Conservation (phyloP, 495 filamentous ascomycete genomes). For the Haplographium delicatum region DNA sequence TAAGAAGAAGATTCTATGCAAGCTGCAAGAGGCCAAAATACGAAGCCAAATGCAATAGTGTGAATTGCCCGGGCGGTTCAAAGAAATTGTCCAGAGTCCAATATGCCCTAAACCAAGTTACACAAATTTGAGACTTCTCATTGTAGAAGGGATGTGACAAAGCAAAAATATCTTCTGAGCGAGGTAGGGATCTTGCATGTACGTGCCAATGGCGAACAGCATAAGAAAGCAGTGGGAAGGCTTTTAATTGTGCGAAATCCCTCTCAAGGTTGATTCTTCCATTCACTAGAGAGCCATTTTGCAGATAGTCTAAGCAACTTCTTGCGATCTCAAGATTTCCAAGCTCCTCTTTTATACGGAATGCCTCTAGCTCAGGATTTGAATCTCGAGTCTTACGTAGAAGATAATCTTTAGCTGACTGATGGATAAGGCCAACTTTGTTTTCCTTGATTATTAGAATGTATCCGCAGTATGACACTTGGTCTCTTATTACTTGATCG, state of each 20-base stretch:
- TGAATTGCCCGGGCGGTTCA: constrained; percentile 22
- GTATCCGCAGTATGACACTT: constrained; percentile 22
- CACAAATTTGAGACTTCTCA: constrained; percentile 16
- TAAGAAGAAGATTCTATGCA: no score
- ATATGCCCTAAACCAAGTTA: constrained; percentile 15
- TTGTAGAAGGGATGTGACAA: constrained; percentile 24
- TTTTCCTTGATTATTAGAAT: constrained; percentile 26
- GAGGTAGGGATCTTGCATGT: not conserved
- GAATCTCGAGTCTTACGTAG: constrained; percentile 15
- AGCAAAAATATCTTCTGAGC: constrained; percentile 12
- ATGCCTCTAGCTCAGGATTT: constrained; percentile 18
- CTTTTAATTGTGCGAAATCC: constrained; percentile 3
- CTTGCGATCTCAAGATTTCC: constrained; percentile 12
- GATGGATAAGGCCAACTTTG: constrained; percentile 29
- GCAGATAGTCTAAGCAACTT: constrained; percentile 24
- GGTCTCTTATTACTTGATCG: constrained; percentile 20
- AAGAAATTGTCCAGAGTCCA: not conserved
- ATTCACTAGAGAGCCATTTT: constrained; percentile 8
- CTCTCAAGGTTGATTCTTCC: not conserved
- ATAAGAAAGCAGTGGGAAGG: constrained; percentile 24
- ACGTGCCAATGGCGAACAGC: constrained; percentile 9
- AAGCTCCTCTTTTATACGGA: constrained; percentile 21
- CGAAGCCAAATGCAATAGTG: constrained; percentile 36
- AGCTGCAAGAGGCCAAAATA: no score
- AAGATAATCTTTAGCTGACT: constrained; percentile 34